Percentiles rank a stretch among this genome's conserved stretches.
Conservation (phyloP, 2,329 filamentous ascomycete species). For the Mycosphaerella sp. region DNA sequence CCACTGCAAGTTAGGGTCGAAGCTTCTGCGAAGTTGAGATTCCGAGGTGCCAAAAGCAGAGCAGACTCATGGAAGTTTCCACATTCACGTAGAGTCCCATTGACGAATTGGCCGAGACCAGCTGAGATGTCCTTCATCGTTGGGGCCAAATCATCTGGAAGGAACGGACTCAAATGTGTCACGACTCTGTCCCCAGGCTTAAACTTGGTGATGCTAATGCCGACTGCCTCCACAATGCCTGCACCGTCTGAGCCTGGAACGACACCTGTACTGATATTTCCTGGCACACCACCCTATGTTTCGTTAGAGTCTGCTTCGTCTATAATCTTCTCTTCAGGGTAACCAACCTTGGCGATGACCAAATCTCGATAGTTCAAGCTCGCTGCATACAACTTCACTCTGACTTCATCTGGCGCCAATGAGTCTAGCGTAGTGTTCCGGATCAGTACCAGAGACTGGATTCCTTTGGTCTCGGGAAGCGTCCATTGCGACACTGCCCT, state of each 20-base stretch:
- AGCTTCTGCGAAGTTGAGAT: constrained; percentile 39
- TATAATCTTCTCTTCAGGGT: not conserved
- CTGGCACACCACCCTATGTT: constrained; percentile 9
- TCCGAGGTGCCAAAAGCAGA: constrained; percentile 29
- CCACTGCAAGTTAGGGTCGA: constrained; percentile 41
- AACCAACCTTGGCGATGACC: constrained; percentile 35
- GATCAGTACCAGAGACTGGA: constrained; percentile 16
- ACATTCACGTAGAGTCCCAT: constrained; percentile 60
- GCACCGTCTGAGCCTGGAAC: constrained; percentile 22
- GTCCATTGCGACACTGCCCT: not conserved
- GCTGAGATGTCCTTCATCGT: constrained; percentile 12
- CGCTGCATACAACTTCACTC: constrained; percentile 32
- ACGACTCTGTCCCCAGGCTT: constrained; percentile 50
- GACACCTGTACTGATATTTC: constrained; percentile 2
- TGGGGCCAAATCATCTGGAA: constrained; percentile 9
- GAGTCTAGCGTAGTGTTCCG: constrained; percentile 15
- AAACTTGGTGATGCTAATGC: constrained; percentile 51
- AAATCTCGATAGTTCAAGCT: constrained; percentile 42
- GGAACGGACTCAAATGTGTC: constrained; percentile 12
- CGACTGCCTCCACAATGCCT: constrained; percentile 48
- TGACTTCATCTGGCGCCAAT: constrained; percentile 17
- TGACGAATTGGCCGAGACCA: constrained; percentile 23
- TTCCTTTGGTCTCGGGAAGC: constrained; percentile 8
- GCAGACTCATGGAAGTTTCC: constrained; percentile 58
- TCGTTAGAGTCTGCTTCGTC: not conserved